Percentiles rank a stretch among this genome's conserved stretches.
Conservation (phyloP, 164 flowering plant species). For the Dillenia turbinata region DNA sequence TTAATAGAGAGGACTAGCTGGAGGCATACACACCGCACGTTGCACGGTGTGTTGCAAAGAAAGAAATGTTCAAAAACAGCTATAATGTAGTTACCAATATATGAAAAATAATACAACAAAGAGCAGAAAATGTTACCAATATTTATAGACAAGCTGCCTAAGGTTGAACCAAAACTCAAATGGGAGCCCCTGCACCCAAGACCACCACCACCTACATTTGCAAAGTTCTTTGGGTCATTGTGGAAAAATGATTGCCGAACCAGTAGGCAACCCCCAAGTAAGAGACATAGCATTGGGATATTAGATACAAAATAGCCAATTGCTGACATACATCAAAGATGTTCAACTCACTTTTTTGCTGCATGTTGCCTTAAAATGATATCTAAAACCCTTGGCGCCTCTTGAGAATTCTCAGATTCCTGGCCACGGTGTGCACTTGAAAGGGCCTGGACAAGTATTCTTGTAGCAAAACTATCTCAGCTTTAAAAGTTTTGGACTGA, state of each 20-base stretch:
- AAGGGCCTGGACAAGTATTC: slow-evolving; percentile 85
- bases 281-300: slow-evolving; percentile 1
- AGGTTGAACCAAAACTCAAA: slow-evolving; percentile 72
- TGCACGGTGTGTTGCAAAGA: too few relatives aligned
- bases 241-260: slow-evolving; percentile 89
- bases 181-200: slow-evolving; percentile 88
- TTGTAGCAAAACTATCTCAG: slow-evolving; percentile 88
- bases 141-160: slow-evolving; percentile 81
- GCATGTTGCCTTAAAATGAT: slow-evolving; percentile 92
- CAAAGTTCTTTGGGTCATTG: slow-evolving; percentile 56
- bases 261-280: slow-evolving; percentile 83
- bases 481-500: slow-evolving; percentile 65
- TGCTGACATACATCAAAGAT: not conserved
- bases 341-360: slow-evolving; percentile 65
- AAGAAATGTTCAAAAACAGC: too few relatives aligned
- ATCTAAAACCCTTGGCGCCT: slow-evolving; percentile 85
- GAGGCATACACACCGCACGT: too few relatives aligned
- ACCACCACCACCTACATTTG: slow-evolving; percentile 83
- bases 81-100: too few relatives aligned
- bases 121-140: slow-evolving; percentile 36
- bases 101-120: not conserved
- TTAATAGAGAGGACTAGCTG: too few relatives aligned
- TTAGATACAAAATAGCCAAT: not conserved
- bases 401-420: slow-evolving; percentile 80
- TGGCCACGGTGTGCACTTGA: slow-evolving; percentile 76